Percentiles rank a stretch among this genome's conserved stretches.
Conservation (phyloP, 2,329 filamentous ascomycete genomes). For the Botryotinia narcissicola region DNA sequence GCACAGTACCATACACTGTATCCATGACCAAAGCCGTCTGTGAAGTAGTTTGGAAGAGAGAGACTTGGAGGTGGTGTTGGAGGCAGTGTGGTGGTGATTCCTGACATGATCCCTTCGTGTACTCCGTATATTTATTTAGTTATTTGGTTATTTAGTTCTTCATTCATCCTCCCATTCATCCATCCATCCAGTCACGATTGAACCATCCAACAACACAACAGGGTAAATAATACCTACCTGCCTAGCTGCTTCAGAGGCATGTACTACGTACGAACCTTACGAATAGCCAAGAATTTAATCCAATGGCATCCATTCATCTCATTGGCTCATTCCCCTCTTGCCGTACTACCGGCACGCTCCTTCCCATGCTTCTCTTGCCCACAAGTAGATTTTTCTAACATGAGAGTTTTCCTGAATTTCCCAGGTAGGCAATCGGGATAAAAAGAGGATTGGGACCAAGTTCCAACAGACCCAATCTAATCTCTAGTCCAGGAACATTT, state of each 20-base stretch:
- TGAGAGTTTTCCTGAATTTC: not conserved
- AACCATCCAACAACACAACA: not conserved
- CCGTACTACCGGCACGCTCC: not conserved
- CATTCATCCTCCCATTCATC: not conserved
- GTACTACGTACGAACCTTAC: not conserved
- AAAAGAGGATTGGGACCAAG: not conserved
- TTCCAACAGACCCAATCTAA: slow-evolving; percentile 3
- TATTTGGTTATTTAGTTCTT: too few relatives aligned
- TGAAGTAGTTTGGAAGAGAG: not conserved
- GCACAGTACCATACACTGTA: not conserved
- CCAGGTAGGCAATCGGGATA: too few relatives aligned
- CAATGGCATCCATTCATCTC: not conserved
- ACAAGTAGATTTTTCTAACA: not conserved
- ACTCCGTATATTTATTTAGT: not conserved
- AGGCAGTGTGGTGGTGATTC: not conserved
- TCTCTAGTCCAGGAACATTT: not conserved
- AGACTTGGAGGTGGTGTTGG: not conserved
- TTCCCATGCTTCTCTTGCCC: not conserved
- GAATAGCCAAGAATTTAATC: not conserved
- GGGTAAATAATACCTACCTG: not conserved
- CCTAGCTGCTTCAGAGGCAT: too few relatives aligned
- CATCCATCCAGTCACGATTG: not conserved
- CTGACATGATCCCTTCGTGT: not conserved
- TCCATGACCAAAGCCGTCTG: not conserved
- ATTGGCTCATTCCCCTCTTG: not conserved